These are phyloP conservation scores for Mucor sp. DNA, from an alignment of 371 early-diverging fungal species.

Conservation along the genomic window DNA sequence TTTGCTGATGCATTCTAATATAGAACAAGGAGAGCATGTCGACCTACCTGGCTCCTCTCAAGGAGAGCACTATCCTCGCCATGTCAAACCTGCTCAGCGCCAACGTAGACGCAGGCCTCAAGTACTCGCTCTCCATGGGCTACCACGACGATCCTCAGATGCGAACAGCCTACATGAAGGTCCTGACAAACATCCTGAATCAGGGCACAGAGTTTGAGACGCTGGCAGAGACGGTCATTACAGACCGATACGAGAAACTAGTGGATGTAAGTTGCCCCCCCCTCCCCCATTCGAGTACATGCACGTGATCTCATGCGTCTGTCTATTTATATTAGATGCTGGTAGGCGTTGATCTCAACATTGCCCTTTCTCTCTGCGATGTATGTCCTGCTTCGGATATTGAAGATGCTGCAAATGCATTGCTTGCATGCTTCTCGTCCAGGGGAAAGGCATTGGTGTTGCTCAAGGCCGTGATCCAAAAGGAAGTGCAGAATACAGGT, in stretches of 20 bases:
- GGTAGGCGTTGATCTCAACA: slow-evolving; percentile 65
- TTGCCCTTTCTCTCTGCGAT: slow-evolving; percentile 83
- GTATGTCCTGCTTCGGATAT: slow-evolving; percentile 86
- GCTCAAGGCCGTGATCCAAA: slow-evolving; percentile 80
- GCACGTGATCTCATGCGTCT: neutral
- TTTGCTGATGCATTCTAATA: too few relatives aligned
- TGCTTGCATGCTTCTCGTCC: slow-evolving; percentile 82
- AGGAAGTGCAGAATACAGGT: slow-evolving; percentile 82
- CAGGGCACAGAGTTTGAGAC: slow-evolving; percentile 87
- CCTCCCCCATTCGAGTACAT: neutral
- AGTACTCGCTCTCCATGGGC: slow-evolving; percentile 85
- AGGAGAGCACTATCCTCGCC: slow-evolving; percentile 83
- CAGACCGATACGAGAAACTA: slow-evolving; percentile 75
- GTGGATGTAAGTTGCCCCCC: slow-evolving; percentile 56
- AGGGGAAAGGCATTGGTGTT: slow-evolving; percentile 71
- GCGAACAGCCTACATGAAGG: slow-evolving; percentile 88
- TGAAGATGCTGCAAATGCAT: slow-evolving; percentile 81
- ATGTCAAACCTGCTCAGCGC: slow-evolving; percentile 87
- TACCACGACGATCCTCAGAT: slow-evolving; percentile 91
- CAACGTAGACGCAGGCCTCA: slow-evolving; percentile 89
- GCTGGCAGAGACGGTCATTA: slow-evolving; percentile 73
- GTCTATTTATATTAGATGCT: slow-evolving; percentile 42
- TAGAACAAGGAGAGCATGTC: slow-evolving; percentile 26
- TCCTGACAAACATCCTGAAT: slow-evolving; percentile 86
- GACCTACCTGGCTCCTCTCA: slow-evolving; percentile 53